Evolutionary conservation across 2,329 filamentous ascomycete species (phyloP).

Genomic region (Penicillium psychrosexuale): DNA sequence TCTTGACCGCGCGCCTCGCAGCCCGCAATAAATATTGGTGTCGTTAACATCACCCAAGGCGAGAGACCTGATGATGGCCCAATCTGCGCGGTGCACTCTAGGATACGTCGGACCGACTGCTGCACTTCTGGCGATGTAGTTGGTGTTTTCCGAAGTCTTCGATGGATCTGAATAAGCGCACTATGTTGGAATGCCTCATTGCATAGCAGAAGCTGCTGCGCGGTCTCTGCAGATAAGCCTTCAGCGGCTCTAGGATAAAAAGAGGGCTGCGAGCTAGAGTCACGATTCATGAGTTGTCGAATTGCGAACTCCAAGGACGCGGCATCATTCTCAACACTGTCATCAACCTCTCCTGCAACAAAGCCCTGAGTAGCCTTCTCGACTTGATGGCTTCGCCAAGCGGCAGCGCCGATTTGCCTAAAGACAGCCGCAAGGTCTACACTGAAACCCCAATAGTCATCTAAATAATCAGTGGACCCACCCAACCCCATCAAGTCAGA

Average conservation of each 20-base stretch:
- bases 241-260: constrained; percentile 39
- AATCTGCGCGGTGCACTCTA: constrained; percentile 40
- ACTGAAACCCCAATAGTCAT: constrained; percentile 46
- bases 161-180: constrained; percentile 44
- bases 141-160: constrained; percentile 35
- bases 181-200: constrained; percentile 46
- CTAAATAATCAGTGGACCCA: constrained; percentile 35
- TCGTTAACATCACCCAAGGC: constrained; percentile 44
- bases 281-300: constrained; percentile 33
- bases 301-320: constrained; percentile 35
- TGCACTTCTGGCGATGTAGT: constrained; percentile 33
- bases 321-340: constrained; percentile 29
- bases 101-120: constrained; percentile 37
- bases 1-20: constrained; percentile 41
- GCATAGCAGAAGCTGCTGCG: constrained; percentile 39
- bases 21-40: constrained; percentile 44
- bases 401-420: constrained; percentile 38
- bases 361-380: constrained; percentile 10
- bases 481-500: constrained; percentile 13
- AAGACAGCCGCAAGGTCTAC: constrained; percentile 40
- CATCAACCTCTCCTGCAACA: constrained; percentile 20
- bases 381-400: constrained; percentile 30
- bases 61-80: constrained; percentile 39
- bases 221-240: constrained; percentile 31
- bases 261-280: constrained; percentile 27